Evolutionary conservation across 2,329 filamentous ascomycete genomes (phyloP).

Genomic region (Fonsecaea nubica): DNA sequence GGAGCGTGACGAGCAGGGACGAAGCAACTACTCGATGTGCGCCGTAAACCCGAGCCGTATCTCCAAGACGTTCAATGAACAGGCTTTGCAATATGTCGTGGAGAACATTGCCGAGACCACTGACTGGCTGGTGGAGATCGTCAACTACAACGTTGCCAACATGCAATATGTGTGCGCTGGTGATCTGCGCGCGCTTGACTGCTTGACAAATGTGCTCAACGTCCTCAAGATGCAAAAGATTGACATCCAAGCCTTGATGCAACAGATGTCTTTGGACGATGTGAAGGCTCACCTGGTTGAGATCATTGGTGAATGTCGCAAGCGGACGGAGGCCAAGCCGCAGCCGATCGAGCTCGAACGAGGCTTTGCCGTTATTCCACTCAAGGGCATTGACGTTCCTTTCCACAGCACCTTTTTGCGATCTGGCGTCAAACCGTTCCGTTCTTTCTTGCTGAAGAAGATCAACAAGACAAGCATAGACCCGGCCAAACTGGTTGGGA

Average conservation of each 20-base stretch:
- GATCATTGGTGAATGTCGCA: conserved; percentile 87
- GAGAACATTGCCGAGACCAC: conserved; percentile 94
- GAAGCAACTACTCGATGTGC: conserved; percentile 99
- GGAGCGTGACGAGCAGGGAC: conserved; percentile 88
- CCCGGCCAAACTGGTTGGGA: conserved; percentile 92
- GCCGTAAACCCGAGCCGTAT: conserved; percentile 98
- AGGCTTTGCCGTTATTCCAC: conserved; percentile 94
- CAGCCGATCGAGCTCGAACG: conserved; percentile 87
- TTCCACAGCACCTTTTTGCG: conserved; percentile 99
- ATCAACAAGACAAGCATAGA: conserved; percentile 99
- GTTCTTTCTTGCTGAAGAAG: conserved; percentile 98
- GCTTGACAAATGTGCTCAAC: conserved; percentile 81
- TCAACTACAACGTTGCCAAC: conserved; percentile 85
- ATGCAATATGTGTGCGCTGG: conserved; percentile 73
- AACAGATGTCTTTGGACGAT: conserved; percentile 83
- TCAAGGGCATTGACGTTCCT: conserved; percentile 92
- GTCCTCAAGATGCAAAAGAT: conserved; percentile 97
- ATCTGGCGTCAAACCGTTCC: conserved; percentile 98
- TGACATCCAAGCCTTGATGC: conserved; percentile 91
- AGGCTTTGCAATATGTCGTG: conserved; percentile 94
- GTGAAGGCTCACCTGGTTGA: conserved; percentile 87
- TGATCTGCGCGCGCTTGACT: conserved; percentile 70
- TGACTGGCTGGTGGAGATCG: conserved; percentile 95
- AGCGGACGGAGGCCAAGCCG: conserved; percentile 87
- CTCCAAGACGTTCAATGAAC: conserved; percentile 98